Percentiles rank a stretch among this genome's conserved stretches.
phyloP scores from a whole-genome alignment of 345 rosid species.

The Ailanthus altissimus region DNA sequence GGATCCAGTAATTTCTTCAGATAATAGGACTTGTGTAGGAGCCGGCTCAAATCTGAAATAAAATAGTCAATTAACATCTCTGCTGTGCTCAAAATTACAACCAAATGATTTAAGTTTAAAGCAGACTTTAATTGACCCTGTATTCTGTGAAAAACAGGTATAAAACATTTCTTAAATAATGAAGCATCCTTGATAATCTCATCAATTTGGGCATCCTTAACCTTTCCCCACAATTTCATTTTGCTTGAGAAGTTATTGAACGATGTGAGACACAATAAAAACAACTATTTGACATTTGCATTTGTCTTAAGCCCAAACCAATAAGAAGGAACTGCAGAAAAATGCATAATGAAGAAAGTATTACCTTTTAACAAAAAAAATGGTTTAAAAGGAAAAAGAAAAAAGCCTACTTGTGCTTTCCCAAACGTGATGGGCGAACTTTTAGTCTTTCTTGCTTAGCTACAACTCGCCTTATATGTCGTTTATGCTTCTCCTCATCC shows the following conservation, averaged over 20 bases:
- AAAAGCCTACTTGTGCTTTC: constrained; percentile 78
- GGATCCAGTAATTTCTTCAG: constrained; percentile 94
- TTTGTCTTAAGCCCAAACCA: background rate
- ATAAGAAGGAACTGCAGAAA: background rate
- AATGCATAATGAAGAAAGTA: background rate
- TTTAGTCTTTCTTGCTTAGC: constrained; percentile 78
- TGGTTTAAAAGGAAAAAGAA: background rate
- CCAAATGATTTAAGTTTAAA: background rate
- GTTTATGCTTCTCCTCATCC: constrained; percentile 71
- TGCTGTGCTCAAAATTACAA: background rate
- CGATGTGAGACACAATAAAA: background rate
- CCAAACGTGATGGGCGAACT: constrained; percentile 83
- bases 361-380: background rate
- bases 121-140: background rate
- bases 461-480: constrained; percentile 49
- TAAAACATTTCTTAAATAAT: background rate
- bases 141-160: background rate
- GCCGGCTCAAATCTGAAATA: constrained; percentile 72
- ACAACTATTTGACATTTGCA: background rate
- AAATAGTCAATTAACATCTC: background rate
- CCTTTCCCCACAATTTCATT: background rate
- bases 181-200: background rate
- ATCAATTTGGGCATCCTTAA: background rate
- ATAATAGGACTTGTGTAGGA: constrained; percentile 79
- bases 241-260: background rate